Evolutionary conservation across 176 grass and related monocot genomes (phyloP).

Genomic region (Eleusine coracana): DNA sequence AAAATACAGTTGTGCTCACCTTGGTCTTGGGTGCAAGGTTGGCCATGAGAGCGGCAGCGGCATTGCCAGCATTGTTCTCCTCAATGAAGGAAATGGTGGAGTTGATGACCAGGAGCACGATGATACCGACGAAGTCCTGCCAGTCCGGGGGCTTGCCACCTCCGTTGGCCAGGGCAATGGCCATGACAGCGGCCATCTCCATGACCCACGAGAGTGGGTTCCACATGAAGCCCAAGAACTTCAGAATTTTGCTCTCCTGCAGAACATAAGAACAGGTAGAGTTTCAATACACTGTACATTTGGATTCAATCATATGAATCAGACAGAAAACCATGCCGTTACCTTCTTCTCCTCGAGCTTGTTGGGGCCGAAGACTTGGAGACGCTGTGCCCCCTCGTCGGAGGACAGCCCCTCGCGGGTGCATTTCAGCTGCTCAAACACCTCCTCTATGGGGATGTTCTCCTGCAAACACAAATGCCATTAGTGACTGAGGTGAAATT

Average conservation of each 20-base stretch:
- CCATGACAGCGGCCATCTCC: slow-evolving; percentile 99
- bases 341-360: slow-evolving; percentile 99
- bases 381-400: slow-evolving; percentile 64
- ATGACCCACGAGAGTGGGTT: slow-evolving; percentile 99
- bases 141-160: slow-evolving; percentile 86
- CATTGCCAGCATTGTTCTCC: slow-evolving; percentile 98
- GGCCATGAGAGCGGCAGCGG: slow-evolving; percentile 94
- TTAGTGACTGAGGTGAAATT: not conserved
- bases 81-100: slow-evolving; percentile 99
- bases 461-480: slow-evolving; percentile 55
- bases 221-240: slow-evolving; percentile 99
- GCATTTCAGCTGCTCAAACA: slow-evolving; percentile 99
- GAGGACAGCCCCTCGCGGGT: slow-evolving; percentile 74
- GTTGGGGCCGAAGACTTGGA: slow-evolving; percentile 89
- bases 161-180: slow-evolving; percentile 94
- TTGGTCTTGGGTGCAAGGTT: slow-evolving; percentile 97
- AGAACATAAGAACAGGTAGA: not conserved
- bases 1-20: slow-evolving; percentile 40
- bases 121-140: slow-evolving; percentile 94
- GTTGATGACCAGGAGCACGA: slow-evolving; percentile 88
- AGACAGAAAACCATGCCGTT: not conserved
- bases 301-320: not conserved
- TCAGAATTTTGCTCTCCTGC: slow-evolving; percentile 87
- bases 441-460: slow-evolving; percentile 92
- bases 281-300: not conserved